Evolutionary conservation across 2,329 filamentous ascomycete species (phyloP), one percentile per base, ranked within the genome.

Genomic region (Diaporthe helianthi): DNA sequence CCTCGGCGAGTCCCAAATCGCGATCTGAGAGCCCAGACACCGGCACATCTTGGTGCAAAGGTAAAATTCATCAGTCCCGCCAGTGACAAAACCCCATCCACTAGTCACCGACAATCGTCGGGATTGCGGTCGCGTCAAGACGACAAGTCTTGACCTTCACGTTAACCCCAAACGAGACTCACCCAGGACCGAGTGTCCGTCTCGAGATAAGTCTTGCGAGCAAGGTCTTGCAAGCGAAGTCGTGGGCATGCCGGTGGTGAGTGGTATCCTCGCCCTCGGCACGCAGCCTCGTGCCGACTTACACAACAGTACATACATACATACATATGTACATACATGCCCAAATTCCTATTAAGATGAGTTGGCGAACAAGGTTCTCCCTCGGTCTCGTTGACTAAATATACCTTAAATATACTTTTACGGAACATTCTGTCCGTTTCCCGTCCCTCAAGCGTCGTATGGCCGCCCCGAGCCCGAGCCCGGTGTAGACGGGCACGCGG

Each of bases 41-140:
- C 47, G 58, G 58, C 41, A 33, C 26, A 33, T 33, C 33, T 61
- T 47, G 55, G 44, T 47, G 15, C 19, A 61, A 61, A 46, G 41
- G 55, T 61, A 47, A 61, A 61, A 61, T 61, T 61, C n/a, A 61
- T 33, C 41, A 31, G 55, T 31, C 55, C 55, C 55, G 26, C 55
- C 55, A 47, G 55, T 47, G 55, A 31, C 10, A 26, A 17, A 5
- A 33, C 31, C 26, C 19, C 55, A 29, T 61, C 55, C 26, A 61
- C 41, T 41, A 26, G 36, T 26, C 54, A 60, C 38, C 55, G 38
- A 60, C 55, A 60, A 4, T 46, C 12, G 38, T 46, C 55, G 55
- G 55, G 36, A 58, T 29, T 58, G 22, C 36, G 54, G 15, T n/a
- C 36, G 54, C 22, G 13, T 19, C 53, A 10, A 19, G 22, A 58